Percentiles rank a stretch among this genome's conserved stretches.
Conservation (phyloP, 225 moss, liverwort and hornwort species). For the Pseudoscleropodium purum region DNA sequence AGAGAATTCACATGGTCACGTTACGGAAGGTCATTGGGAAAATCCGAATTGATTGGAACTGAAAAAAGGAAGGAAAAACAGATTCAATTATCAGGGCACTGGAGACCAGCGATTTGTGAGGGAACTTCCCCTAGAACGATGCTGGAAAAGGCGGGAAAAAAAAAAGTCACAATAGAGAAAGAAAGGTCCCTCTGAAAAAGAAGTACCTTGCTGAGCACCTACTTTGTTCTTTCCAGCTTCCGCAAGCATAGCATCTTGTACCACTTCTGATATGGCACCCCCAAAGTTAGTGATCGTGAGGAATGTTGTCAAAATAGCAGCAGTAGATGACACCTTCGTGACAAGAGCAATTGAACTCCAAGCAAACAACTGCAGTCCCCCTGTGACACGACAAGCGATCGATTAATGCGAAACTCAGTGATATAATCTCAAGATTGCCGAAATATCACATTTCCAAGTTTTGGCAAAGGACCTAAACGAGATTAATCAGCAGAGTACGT, state of each 20-base stretch:
- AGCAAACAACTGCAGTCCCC: constrained; percentile 48
- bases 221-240: constrained; percentile 64
- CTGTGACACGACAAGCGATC: constrained; percentile 8
- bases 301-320: constrained; percentile 38
- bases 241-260: constrained; percentile 74
- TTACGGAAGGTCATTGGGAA: neutral
- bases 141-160: neutral
- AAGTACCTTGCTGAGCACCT: constrained; percentile 33
- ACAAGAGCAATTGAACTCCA: constrained; percentile 57
- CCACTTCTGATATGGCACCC: constrained; percentile 66
- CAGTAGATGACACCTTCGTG: constrained; percentile 42
- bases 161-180: neutral
- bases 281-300: constrained; percentile 72
- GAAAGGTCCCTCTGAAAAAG: neutral
- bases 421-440: neutral
- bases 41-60: neutral
- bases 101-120: neutral
- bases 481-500: neutral
- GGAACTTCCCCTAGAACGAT: neutral
- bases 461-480: neutral
- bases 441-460: neutral
- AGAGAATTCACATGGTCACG: neutral
- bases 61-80: neutral
- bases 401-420: neutral
- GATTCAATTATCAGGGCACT: neutral